Base-by-base conservation (phyloP, 1,139 yeast species). In the Diutina siamensis region DNA sequence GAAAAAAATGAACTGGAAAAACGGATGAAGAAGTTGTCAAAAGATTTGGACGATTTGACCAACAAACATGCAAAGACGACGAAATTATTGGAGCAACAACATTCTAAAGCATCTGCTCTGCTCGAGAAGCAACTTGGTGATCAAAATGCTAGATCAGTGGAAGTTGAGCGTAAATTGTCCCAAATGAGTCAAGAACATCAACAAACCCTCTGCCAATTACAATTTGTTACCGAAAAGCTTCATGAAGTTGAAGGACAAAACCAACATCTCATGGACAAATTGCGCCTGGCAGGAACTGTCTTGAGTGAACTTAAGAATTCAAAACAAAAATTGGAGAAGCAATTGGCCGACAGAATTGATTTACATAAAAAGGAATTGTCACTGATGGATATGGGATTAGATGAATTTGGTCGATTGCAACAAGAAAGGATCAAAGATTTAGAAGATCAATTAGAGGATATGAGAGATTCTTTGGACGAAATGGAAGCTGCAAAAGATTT, bases 1-100 rank as follows among this genome's bases (percentile, higher is more conserved):
- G 79, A 78, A 33, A 80, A 80, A 49, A 76, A 72, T 2, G 74
- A 73, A 0, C 55, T 72, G 1, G 83, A 78, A 45, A 67, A 67
- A 41, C 64, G 64, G 13, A 59, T 74, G 20, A 52, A 70, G 60
- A 50, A 57, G 48, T 48, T 58, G 58, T 59, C 75, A 63, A 75
- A 69, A 44, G 76, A 74, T 13, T 50, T 65, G 2, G 60, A 40
- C n/a, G 48, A 40, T 9, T 44, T 44, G 17, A 51, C 46, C 17
- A 57, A 54, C 18, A 53, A 53, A 1, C 59, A 60, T 44, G 67
- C 64, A 31, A 47, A 50, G 1, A 58, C 59, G 19, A 50, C 67
- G 18, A 53, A 57, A 10, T 51, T 53, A 10, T 50, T 64, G 3
- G 57, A 55, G 12, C 48, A 49, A 13, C 57, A 60, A 2, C 64